A percentile compares a stretch with the other conserved stretches of the same genome.
These are phyloP conservation scores for Alloteropsis semialata DNA, from an alignment of 176 grass and related monocot species.

Conservation along the genomic window DNA sequence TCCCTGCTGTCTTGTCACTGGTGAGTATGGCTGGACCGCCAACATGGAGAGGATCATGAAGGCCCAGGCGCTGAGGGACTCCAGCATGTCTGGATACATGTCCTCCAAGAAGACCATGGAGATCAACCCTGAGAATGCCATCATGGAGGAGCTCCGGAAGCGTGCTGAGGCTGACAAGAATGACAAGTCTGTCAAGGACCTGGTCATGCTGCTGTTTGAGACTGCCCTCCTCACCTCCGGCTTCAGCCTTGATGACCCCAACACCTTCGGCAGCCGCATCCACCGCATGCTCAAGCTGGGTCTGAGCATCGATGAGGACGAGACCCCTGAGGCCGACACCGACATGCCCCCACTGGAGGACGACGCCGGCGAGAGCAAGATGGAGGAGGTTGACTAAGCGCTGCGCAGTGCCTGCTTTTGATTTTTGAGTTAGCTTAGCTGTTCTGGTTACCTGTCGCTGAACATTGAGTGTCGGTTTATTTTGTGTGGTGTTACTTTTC, in stretches of 20 bases:
- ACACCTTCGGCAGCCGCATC: constrained; percentile 95
- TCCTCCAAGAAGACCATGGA: constrained; percentile 97
- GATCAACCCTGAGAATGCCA: constrained; percentile 91
- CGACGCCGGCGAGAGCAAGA: constrained; percentile 95
- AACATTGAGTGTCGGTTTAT: not conserved
- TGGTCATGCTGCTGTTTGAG: constrained; percentile 85
- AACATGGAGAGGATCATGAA: constrained; percentile 99
- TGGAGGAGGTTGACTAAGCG: constrained; percentile 96
- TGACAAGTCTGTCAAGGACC: constrained; percentile 96
- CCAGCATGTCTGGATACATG: constrained; percentile 94
- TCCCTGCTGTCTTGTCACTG: constrained; percentile 86
- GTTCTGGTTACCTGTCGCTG: not conserved
- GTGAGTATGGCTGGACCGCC: constrained; percentile 92
- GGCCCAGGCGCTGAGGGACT: constrained; percentile 88
- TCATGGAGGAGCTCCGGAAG: constrained; percentile 96
- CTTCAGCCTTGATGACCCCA: constrained; percentile 95
- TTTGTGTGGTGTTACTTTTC: constrained; percentile 6
- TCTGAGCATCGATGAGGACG: constrained; percentile 87
- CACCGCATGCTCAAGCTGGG: constrained; percentile 97
- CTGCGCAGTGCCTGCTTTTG: not conserved
- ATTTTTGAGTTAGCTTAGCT: not conserved
- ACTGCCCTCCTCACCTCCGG: constrained; percentile 88
- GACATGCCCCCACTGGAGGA: constrained; percentile 94
- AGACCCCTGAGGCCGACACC: constrained; percentile 54
- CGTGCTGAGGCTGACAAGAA: constrained; percentile 85